phyloP scores from a whole-genome alignment of 805 yeast species.

The Komagataella populi region DNA sequence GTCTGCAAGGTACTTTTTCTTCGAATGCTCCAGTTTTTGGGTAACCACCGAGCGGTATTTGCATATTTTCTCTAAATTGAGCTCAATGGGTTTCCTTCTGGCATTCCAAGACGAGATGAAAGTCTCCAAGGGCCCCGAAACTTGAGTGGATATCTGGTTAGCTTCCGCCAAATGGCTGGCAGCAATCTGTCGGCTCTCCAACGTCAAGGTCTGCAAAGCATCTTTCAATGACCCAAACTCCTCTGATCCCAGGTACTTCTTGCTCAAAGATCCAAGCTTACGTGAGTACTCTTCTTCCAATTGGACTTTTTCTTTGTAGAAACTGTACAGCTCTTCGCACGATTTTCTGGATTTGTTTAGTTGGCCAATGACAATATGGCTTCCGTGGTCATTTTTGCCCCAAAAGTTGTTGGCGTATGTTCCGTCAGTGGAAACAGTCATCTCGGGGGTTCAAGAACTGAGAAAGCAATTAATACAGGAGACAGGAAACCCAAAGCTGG shows the following conservation, averaged over 20 bases:
- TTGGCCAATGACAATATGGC: conserved; percentile 35
- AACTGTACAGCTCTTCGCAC: conserved; percentile 30
- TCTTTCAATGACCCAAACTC: conserved; percentile 48
- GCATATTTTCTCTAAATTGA: conserved; percentile 39
- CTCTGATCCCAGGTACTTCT: conserved; percentile 34
- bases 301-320: conserved; percentile 39
- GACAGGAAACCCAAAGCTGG: not conserved
- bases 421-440: not conserved
- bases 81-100: conserved; percentile 42
- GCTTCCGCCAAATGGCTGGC: conserved; percentile 40
- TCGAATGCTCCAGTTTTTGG: conserved; percentile 21
- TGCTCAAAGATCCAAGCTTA: conserved; percentile 35
- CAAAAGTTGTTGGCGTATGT: conserved; percentile 18
- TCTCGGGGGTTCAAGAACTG: not conserved
- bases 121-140: conserved; percentile 36
- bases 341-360: conserved; percentile 50
- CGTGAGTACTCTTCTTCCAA: conserved; percentile 67
- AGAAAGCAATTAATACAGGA: not conserved
- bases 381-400: conserved; percentile 51
- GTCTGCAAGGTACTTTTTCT: conserved; percentile 40
- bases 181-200: conserved; percentile 47
- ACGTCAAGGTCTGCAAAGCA: conserved; percentile 42
- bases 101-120: conserved; percentile 39
- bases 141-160: conserved; percentile 32
- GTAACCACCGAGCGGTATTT: conserved; percentile 26